phyloP scores from a whole-genome alignment of 169 alveolate species.

The Cryptosporidium felis region DNA sequence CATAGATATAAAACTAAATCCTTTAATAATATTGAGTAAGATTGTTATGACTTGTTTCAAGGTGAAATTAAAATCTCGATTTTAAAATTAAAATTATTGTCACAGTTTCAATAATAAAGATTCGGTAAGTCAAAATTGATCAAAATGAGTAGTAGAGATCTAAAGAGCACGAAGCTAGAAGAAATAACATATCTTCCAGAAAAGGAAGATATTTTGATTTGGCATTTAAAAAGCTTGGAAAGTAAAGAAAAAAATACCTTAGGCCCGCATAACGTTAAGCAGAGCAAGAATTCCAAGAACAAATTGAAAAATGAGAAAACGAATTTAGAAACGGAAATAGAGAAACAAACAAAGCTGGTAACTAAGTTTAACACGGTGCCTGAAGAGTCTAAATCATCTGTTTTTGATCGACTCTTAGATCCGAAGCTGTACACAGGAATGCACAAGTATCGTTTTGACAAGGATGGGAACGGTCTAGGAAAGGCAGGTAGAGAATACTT shows the following conservation, averaged over 20 bases:
- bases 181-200: slow-evolving; percentile 53
- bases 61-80: too few relatives aligned
- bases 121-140: too few relatives aligned
- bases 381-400: slow-evolving; percentile 18
- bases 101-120: too few relatives aligned
- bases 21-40: too few relatives aligned
- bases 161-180: slow-evolving; percentile 28
- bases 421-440: slow-evolving; percentile 71
- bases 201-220: slow-evolving; percentile 41
- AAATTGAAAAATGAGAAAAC: neutral
- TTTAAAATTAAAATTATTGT: too few relatives aligned
- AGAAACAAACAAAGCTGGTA: neutral
- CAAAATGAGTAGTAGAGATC: neutral
- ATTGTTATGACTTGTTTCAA: too few relatives aligned
- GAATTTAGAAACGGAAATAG: neutral
- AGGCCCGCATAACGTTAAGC: neutral
- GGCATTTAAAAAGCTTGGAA: slow-evolving; percentile 27
- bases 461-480: slow-evolving; percentile 85
- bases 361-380: slow-evolving; percentile 11
- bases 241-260: neutral
- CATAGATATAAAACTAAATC: too few relatives aligned
- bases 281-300: neutral
- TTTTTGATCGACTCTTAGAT: slow-evolving; percentile 48
- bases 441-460: slow-evolving; percentile 87
- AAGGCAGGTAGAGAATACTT: slow-evolving; percentile 84